phyloP scores from a whole-genome alignment of 139 green algal species.

The Asterochloris erici region DNA sequence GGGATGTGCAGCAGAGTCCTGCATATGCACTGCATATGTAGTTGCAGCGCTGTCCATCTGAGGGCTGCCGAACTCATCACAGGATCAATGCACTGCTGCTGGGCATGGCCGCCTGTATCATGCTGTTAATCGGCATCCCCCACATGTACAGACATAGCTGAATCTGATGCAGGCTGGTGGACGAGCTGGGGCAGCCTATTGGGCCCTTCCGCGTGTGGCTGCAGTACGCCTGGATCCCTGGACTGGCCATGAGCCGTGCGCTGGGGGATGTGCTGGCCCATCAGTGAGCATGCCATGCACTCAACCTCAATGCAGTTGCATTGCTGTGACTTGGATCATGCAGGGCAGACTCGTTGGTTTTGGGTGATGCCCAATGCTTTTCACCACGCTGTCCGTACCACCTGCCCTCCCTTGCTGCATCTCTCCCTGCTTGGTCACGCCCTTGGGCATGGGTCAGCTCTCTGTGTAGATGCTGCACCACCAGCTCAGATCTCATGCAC shows the following conservation, averaged over 20 bases:
- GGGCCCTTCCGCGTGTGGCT: slow-evolving; percentile 83
- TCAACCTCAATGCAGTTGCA: no score
- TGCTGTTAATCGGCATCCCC: neutral
- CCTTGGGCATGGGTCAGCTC: neutral
- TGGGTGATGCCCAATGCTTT: no score
- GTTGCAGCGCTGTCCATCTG: no score
- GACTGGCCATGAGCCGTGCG: slow-evolving; percentile 86
- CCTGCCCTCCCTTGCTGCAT: no score
- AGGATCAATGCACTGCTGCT: no score
- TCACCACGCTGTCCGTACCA: no score
- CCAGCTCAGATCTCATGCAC: neutral
- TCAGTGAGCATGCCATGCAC: slow-evolving; percentile 40
- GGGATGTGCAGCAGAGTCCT: no score
- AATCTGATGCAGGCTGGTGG: slow-evolving; percentile 51
- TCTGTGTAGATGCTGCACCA: neutral
- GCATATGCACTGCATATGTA: no score
- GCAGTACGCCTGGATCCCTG: slow-evolving; percentile 71
- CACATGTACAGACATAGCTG: neutral
- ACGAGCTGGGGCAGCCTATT: slow-evolving; percentile 70
- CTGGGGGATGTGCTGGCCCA: slow-evolving; percentile 80
- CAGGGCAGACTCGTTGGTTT: no score
- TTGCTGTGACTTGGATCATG: no score
- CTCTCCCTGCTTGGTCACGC: no score
- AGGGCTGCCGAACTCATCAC: no score
- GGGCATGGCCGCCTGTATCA: neutral